phyloP scores from a whole-genome alignment of 345 rosid genomes.

The Leavenworthia alabamica region DNA sequence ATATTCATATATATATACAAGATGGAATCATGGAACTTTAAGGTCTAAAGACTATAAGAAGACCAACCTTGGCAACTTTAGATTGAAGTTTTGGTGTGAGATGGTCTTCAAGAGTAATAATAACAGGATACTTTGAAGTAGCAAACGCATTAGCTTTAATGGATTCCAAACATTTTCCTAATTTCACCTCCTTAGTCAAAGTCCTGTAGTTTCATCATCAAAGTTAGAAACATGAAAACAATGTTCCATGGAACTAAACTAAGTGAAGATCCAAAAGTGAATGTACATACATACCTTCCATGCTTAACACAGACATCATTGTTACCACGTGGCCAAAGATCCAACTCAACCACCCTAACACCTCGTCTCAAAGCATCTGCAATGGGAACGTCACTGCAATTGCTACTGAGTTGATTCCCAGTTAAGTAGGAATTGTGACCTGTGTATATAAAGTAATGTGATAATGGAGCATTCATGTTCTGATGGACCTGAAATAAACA shows the following conservation, averaged over 20 bases:
- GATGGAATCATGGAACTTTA: background rate
- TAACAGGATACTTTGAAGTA: constrained; percentile 62
- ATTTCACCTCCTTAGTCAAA: constrained; percentile 64
- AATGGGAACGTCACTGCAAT: constrained; percentile 88
- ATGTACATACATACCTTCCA: constrained; percentile 61
- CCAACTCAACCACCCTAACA: constrained; percentile 88
- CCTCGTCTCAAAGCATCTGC: constrained; percentile 65
- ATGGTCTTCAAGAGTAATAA: constrained; percentile 76
- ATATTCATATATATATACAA: background rate
- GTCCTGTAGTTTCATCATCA: constrained; percentile 47
- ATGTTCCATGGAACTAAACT: background rate
- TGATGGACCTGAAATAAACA: constrained; percentile 62
- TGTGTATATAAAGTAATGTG: constrained; percentile 81
- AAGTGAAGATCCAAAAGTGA: background rate
- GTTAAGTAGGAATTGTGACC: constrained; percentile 95
- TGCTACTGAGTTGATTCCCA: constrained; percentile 90
- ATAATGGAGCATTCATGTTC: constrained; percentile 77
- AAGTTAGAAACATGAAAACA: constrained; percentile 10
- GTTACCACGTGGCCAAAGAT: constrained; percentile 74
- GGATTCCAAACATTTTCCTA: constrained; percentile 56
- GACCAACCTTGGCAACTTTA: constrained; percentile 45
- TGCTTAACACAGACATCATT: constrained; percentile 73
- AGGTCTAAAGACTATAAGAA: background rate
- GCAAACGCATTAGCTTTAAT: constrained; percentile 61
- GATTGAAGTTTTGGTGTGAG: constrained; percentile 65